phyloP scores from a whole-genome alignment of 441 rosid genomes.

The Pelargonium fulgidum region DNA sequence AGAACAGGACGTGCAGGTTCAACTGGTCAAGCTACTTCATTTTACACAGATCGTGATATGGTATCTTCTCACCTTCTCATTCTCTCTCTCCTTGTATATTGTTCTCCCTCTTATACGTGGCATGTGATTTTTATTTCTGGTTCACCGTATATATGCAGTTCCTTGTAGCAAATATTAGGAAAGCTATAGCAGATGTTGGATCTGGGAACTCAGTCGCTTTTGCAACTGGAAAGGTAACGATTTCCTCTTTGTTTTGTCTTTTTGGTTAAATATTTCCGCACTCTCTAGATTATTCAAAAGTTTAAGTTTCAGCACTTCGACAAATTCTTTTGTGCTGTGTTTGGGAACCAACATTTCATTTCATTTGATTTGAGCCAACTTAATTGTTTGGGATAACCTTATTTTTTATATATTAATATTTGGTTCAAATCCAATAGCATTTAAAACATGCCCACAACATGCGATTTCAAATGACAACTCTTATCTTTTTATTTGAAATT shows the following conservation, averaged over 20 bases:
- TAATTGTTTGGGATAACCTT: too few species aligned
- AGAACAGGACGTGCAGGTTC: slow-evolving; percentile 28
- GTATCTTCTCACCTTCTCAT: slow-evolving; percentile 15
- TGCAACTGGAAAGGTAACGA: slow-evolving; percentile 39
- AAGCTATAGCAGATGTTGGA: slow-evolving; percentile 32
- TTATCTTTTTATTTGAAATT: too few species aligned
- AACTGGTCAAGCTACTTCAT: slow-evolving; percentile 33
- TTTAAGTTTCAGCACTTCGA: too few species aligned
- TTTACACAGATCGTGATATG: slow-evolving; percentile 35
- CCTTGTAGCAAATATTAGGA: slow-evolving; percentile 34
- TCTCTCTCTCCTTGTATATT: slow-evolving; percentile 3
- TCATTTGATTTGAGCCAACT: too few species aligned
- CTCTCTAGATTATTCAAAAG: too few species aligned
- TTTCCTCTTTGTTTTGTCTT: background rate
- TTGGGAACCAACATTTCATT: too few species aligned
- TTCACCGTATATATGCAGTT: slow-evolving; percentile 18
- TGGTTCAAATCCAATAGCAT: too few species aligned
- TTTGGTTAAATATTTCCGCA: background rate
- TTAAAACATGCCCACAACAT: too few species aligned
- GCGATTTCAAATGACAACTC: too few species aligned
- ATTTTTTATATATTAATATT: too few species aligned
- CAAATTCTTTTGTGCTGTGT: too few species aligned
- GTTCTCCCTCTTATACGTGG: background rate
- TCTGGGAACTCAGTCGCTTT: slow-evolving; percentile 31
- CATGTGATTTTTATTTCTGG: background rate